A percentile compares a stretch with the other conserved stretches of the same genome.
phyloP scores from a whole-genome alignment of 306 rosid species.

The Rosa chinensis region DNA sequence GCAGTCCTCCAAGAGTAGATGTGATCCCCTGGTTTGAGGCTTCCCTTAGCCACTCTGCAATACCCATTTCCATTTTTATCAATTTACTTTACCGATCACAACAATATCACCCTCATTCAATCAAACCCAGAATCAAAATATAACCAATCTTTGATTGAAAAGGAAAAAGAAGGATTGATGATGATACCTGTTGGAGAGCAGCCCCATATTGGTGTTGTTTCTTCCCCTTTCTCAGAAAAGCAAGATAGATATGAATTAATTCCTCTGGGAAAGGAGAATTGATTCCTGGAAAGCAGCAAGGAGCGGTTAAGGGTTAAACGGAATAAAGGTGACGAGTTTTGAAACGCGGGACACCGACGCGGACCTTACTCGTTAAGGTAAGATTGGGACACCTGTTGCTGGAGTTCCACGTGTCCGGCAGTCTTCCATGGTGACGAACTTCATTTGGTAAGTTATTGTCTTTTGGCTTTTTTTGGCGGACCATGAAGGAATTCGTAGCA shows the following conservation, averaged over 20 bases:
- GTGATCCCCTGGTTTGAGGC: constrained; percentile 87
- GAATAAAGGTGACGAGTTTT: not conserved
- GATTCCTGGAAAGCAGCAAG: constrained; percentile 6
- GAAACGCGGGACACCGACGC: not conserved
- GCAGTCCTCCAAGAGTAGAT: constrained; percentile 89
- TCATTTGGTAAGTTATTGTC: no score
- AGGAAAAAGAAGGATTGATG: not conserved
- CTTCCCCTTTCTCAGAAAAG: not conserved
- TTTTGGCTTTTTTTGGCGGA: no score
- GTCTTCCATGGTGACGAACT: no score
- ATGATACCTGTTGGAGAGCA: constrained; percentile 73
- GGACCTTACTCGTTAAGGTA: constrained; percentile 29
- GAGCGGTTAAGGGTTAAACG: no score
- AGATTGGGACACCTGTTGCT: not conserved
- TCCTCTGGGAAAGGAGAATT: not conserved
- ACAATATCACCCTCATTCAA: not conserved
- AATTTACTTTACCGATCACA: not conserved
- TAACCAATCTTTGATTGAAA: not conserved
- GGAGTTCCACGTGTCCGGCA: constrained; percentile 16
- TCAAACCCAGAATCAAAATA: not conserved
- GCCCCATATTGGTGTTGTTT: constrained; percentile 47
- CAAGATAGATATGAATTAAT: not conserved
- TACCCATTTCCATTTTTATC: constrained; percentile 10
- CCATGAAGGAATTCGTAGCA: no score
- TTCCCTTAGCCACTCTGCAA: constrained; percentile 57